Percentiles rank a stretch among this genome's conserved stretches.
phyloP scores from a whole-genome alignment of 2,329 filamentous ascomycete species.

The Penicillium oxalicum region DNA sequence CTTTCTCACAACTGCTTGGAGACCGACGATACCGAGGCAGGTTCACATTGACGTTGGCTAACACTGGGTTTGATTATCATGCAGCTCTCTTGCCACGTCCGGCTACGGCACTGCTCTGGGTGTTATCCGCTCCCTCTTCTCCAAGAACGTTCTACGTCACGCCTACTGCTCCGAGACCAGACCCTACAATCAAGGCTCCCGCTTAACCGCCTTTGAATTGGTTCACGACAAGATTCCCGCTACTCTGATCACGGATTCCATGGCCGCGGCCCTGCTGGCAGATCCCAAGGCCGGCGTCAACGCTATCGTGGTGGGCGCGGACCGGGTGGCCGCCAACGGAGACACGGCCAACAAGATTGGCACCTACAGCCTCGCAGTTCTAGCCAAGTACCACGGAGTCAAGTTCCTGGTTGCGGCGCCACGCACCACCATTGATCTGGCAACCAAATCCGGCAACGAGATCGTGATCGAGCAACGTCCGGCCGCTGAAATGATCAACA shows the following conservation, averaged over 20 bases:
- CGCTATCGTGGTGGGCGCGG: slow-evolving; percentile 88
- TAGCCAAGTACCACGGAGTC: slow-evolving; percentile 78
- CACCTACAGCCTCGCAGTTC: slow-evolving; percentile 86
- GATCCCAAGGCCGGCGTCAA: slow-evolving; percentile 59
- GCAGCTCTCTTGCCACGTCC: slow-evolving; percentile 81
- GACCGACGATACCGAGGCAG: too few species aligned
- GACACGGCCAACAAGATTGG: slow-evolving; percentile 99
- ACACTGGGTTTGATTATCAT: background rate
- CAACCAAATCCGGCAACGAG: slow-evolving; percentile 66
- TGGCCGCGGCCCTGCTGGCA: slow-evolving; percentile 80
- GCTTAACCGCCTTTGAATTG: slow-evolving; percentile 93
- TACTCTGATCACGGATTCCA: slow-evolving; percentile 90
- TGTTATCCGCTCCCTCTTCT: slow-evolving; percentile 78
- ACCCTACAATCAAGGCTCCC: slow-evolving; percentile 95
- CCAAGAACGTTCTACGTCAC: slow-evolving; percentile 61
- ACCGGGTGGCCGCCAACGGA: slow-evolving; percentile 90
- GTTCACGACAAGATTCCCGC: slow-evolving; percentile 87
- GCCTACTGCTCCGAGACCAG: slow-evolving; percentile 96
- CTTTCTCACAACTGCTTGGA: background rate
- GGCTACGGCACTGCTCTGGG: slow-evolving; percentile 96
- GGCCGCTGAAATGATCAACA: slow-evolving; percentile 72
- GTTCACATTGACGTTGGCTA: background rate
- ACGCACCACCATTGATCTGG: slow-evolving; percentile 85
- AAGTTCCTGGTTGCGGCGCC: slow-evolving; percentile 95
- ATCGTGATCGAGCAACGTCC: slow-evolving; percentile 91